These are phyloP conservation scores for Sechiopsis laciniata DNA, from an alignment of 306 rosid species.

Conservation along the genomic window DNA sequence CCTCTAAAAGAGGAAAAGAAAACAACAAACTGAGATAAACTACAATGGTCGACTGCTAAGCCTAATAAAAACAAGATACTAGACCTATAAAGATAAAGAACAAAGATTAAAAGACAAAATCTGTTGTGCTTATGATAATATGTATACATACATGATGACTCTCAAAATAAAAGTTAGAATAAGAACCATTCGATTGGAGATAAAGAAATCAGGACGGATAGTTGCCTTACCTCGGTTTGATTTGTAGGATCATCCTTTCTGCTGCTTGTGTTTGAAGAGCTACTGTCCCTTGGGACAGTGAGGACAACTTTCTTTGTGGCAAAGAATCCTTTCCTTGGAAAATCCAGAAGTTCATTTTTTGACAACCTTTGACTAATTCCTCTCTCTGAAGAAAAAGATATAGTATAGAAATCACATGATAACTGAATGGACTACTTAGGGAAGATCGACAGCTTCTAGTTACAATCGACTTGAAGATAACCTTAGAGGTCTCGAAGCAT, in stretches of 20 bases:
- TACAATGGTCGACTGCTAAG: too few relatives aligned
- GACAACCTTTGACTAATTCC: conserved; percentile 27
- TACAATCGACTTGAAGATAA: neutral
- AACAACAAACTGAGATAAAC: too few relatives aligned
- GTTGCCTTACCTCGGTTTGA: conserved; percentile 50
- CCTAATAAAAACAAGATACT: too few relatives aligned
- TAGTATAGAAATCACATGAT: neutral
- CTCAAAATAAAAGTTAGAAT: neutral
- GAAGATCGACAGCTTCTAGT: neutral
- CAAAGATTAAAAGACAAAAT: too few relatives aligned
- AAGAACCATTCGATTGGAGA: neutral
- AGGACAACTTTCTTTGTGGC: conserved; percentile 26
- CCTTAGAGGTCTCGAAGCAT: neutral
- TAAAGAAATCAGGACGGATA: neutral
- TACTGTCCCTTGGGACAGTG: conserved; percentile 35
- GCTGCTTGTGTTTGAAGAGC: conserved; percentile 51
- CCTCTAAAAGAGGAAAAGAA: too few relatives aligned
- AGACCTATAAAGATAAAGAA: too few relatives aligned
- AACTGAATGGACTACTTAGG: neutral
- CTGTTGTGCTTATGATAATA: too few relatives aligned
- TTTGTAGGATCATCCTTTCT: conserved; percentile 37
- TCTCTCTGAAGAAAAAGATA: conserved; percentile 35
- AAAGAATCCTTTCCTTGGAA: conserved; percentile 29
- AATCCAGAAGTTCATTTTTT: conserved; percentile 27
- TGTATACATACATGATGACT: too few relatives aligned